A percentile compares a stretch with the other conserved stretches of the same genome.
Evolutionary conservation across 345 rosid genomes (phyloP).

Genomic region (Melaleuca quinquenervia): DNA sequence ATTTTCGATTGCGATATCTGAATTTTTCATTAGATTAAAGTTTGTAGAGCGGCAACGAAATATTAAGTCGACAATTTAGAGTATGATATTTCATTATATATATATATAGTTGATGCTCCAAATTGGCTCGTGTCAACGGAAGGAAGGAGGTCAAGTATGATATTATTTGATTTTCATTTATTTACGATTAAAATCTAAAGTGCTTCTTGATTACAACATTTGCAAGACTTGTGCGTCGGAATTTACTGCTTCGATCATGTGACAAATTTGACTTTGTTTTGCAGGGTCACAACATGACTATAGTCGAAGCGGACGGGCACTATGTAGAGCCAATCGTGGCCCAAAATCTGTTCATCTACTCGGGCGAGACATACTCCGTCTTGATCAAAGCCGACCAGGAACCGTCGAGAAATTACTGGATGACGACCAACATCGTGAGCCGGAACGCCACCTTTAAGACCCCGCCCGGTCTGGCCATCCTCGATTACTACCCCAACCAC

Average conservation of each 20-base stretch:
- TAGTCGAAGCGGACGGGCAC: constrained; percentile 73
- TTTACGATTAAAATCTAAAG: neutral
- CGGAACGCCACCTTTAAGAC: constrained; percentile 16
- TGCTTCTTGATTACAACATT: neutral
- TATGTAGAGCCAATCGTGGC: constrained; percentile 59
- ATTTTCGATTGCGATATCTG: neutral
- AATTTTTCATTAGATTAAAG: neutral
- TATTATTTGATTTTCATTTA: neutral
- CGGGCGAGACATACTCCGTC: constrained; percentile 75
- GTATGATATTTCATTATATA: neutral
- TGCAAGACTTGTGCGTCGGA: neutral
- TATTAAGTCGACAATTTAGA: neutral
- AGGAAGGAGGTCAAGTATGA: neutral
- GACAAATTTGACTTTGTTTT: neutral
- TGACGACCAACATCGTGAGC: constrained; percentile 40
- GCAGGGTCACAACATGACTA: constrained; percentile 67
- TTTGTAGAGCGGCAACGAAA: neutral
- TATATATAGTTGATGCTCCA: neutral
- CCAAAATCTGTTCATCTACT: constrained; percentile 56
- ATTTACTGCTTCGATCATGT: neutral
- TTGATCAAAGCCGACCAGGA: constrained; percentile 43
- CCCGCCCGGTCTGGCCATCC: constrained; percentile 32
- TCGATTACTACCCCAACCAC: constrained; percentile 56
- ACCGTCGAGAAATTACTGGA: constrained; percentile 57
- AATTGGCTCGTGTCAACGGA: neutral